A percentile compares a stretch with the other conserved stretches of the same genome.
Evolutionary conservation across 257 asterid species (phyloP).

Genomic region (Solanum piurae): DNA sequence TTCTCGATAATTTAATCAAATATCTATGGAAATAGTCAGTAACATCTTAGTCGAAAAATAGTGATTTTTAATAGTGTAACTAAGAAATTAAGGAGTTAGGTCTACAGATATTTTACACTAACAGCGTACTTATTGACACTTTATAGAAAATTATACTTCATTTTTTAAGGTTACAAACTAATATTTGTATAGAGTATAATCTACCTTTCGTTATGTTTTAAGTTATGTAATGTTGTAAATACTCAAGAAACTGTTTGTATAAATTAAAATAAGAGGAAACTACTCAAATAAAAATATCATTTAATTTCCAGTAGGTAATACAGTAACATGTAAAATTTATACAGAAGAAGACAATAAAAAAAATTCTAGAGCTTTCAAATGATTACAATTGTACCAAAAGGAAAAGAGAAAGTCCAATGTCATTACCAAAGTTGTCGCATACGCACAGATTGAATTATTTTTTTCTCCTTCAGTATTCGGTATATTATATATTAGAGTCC

Average conservation of each 20-base stretch:
- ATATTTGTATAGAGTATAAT: background rate
- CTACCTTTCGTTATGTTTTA: background rate
- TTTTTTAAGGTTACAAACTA: background rate
- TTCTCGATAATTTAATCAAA: background rate
- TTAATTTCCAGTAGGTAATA: background rate
- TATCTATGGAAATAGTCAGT: fast-evolving
- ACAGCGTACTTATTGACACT: background rate
- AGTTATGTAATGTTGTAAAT: background rate
- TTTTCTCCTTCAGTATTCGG: fast-evolving
- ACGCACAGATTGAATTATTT: background rate
- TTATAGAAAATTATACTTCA: background rate
- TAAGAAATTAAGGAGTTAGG: background rate
- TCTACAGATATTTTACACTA: background rate
- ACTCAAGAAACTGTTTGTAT: background rate
- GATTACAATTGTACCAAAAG: background rate
- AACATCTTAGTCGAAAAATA: background rate
- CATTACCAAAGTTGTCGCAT: background rate
- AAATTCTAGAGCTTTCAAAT: background rate
- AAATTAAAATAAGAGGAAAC: background rate
- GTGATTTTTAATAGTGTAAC: background rate
- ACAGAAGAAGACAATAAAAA: background rate
- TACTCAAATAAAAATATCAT: background rate
- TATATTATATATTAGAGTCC: background rate
- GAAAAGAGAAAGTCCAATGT: background rate
- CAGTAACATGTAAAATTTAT: background rate